Evolutionary conservation across 164 flowering plant species (phyloP), one percentile per base, ranked within the genome.

Genomic region (Hamamelis virginiana): DNA sequence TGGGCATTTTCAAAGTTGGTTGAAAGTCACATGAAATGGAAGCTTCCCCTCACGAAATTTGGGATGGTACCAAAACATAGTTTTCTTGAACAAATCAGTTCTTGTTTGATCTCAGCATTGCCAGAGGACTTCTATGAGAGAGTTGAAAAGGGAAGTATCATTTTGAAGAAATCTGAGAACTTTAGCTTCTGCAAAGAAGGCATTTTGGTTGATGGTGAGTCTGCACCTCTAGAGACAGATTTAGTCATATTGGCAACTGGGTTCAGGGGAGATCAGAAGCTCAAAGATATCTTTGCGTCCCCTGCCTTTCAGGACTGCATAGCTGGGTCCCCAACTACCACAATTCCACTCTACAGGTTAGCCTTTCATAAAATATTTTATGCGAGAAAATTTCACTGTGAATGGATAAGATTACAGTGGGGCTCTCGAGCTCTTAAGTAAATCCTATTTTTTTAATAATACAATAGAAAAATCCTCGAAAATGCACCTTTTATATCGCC

Each of bases 1-100:
- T 91, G 97, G 97, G 81, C 58, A 16, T 26, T 76, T 19, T 80
- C 90, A 9, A 87, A 87, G 61, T 81, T 86, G 45, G 90, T 85
- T 0, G 92, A 89, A 72, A 82, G 83, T 70, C 48, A 84, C 55
- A 59, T 87, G 25, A 86, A 51, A 65, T 70, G 71, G 68, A 86
- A 80, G 72, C 81, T 76, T 12, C 78, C 73, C 8, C 52, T 89
- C 15, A 76, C 65, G 44, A n/a, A n/a, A n/a, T n/a, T n/a, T n/a
- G n/a, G n/a, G n/a, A n/a, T n/a, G n/a, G n/a, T n/a, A n/a, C n/a
- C 97, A 18, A 71, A 84, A 19, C 85, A 85, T 15, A 79, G 86
- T 51, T 89, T 91, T 65, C 60, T 69, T 1, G 55, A 73, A 44
- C 72, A 86, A 15, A 23, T 83, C 25, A 68, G 71, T 59, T 60